A percentile compares a stretch with the other conserved stretches of the same genome.
phyloP scores from a whole-genome alignment of 1,284 basidiomycete genomes.

The Cryptococcus neoformans region DNA sequence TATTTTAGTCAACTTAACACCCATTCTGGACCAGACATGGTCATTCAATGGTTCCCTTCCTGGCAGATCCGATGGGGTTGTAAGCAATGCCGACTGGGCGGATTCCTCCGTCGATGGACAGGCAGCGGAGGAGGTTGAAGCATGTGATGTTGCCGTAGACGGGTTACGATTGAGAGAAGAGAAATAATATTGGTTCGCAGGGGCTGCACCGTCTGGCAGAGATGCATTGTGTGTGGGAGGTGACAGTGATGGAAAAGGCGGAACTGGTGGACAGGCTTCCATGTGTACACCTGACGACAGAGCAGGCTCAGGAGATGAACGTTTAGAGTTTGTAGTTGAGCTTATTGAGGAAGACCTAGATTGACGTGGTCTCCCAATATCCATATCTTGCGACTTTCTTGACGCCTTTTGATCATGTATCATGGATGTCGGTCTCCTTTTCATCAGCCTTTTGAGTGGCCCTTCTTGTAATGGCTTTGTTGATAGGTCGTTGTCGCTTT shows the following conservation, averaged over 20 bases:
- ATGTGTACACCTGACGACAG: background rate
- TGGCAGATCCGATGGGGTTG: no score
- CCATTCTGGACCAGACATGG: no score
- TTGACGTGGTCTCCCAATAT: background rate
- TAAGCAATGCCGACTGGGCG: no score
- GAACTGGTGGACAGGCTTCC: background rate
- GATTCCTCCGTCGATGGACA: constrained; percentile 14
- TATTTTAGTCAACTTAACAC: no score
- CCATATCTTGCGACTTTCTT: no score
- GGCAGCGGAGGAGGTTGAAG: constrained; percentile 7
- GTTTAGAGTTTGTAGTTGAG: background rate
- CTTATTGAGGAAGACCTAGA: background rate
- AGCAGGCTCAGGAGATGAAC: background rate
- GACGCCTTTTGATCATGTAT: no score
- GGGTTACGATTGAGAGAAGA: constrained; percentile 12
- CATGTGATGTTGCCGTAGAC: constrained; percentile 8
- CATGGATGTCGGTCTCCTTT: no score
- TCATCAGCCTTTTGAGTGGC: no score
- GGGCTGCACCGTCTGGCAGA: constrained; percentile 7
- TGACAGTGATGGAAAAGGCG: background rate
- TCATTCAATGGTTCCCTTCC: background rate
- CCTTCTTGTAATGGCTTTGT: no score
- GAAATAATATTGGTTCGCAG: background rate
- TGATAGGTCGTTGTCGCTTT: no score
- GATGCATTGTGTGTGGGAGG: background rate